A percentile compares a stretch with the other conserved stretches of the same genome.
Evolutionary conservation across 2,329 filamentous ascomycete genomes (phyloP).

Genomic region (Aspergillus flavus): DNA sequence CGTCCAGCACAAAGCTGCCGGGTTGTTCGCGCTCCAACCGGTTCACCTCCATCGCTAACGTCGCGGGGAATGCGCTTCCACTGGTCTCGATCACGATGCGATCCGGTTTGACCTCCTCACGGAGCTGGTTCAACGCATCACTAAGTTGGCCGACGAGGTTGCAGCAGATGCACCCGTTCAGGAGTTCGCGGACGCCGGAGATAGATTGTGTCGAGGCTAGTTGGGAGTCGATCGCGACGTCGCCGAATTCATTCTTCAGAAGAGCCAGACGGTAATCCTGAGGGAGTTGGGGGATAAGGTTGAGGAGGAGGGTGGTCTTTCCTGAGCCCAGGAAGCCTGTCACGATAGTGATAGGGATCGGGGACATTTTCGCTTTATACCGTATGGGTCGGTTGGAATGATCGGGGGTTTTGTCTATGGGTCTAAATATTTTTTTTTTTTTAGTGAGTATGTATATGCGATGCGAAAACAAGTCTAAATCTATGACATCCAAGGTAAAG

Average conservation of each 20-base stretch:
- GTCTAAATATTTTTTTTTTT: background rate
- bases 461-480: background rate
- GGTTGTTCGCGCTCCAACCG: slow-evolving; percentile 65
- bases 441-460: background rate
- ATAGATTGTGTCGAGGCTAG: slow-evolving; percentile 82
- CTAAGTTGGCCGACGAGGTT: slow-evolving; percentile 92
- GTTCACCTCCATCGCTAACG: slow-evolving; percentile 87
- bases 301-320: slow-evolving; percentile 94
- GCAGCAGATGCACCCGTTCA: slow-evolving; percentile 98
- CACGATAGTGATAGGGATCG: slow-evolving; percentile 89
- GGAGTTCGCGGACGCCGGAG: slow-evolving; percentile 85
- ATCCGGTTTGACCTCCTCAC: slow-evolving; percentile 64
- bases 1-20: slow-evolving; percentile 74
- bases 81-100: slow-evolving; percentile 93
- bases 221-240: slow-evolving; percentile 89
- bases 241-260: slow-evolving; percentile 97
- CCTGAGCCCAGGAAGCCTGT: slow-evolving; percentile 96
- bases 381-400: background rate
- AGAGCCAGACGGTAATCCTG: slow-evolving; percentile 86
- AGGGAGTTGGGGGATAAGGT: slow-evolving; percentile 89
- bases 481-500: background rate
- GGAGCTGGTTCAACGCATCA: slow-evolving; percentile 76
- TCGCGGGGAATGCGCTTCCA: slow-evolving; percentile 85
- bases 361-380: slow-evolving; percentile 52
- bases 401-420: background rate